Evolutionary conservation across 495 filamentous ascomycete genomes (phyloP).

Genomic region (Hypoxylon cercidicola): DNA sequence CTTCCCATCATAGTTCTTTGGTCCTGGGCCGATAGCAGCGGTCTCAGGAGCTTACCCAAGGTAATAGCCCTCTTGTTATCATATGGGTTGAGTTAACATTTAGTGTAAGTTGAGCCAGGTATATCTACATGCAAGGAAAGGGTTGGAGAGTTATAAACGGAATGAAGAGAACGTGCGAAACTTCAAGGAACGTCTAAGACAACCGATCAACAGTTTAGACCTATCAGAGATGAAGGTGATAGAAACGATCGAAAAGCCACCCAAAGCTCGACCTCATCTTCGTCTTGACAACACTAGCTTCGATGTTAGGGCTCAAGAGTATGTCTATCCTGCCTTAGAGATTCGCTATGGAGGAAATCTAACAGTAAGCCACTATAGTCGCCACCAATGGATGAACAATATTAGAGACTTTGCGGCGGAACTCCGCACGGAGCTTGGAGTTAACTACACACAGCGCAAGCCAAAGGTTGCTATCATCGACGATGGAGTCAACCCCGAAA

Average conservation of each 20-base stretch:
- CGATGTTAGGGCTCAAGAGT: conserved; percentile 35
- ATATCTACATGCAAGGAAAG: conserved; percentile 15
- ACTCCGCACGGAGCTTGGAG: conserved; percentile 22
- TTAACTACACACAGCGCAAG: conserved; percentile 30
- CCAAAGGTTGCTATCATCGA: conserved; percentile 56
- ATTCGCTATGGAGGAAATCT: not conserved
- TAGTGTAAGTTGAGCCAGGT: conserved; percentile 11
- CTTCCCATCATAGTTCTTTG: conserved; percentile 14
- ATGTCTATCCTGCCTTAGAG: not conserved
- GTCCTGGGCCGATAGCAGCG: conserved; percentile 21
- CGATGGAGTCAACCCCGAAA: conserved; percentile 53
- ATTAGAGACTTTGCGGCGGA: conserved; percentile 37
- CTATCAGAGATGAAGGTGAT: conserved; percentile 15
- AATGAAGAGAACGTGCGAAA: conserved; percentile 17
- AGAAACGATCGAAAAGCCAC: conserved; percentile 18
- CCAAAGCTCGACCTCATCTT: conserved; percentile 9
- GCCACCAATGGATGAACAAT: conserved; percentile 44
- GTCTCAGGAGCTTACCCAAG: conserved; percentile 22
- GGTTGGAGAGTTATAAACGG: conserved; percentile 16
- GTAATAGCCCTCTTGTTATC: not conserved
- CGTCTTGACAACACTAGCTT: conserved; percentile 27
- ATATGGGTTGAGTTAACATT: not conserved
- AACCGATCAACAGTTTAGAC: conserved; percentile 3
- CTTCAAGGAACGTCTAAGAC: conserved; percentile 18
- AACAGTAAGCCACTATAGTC: conserved; percentile 6